Conservation (phyloP, 1,139 yeast genomes). For the Lodderomyces theae region DNA sequence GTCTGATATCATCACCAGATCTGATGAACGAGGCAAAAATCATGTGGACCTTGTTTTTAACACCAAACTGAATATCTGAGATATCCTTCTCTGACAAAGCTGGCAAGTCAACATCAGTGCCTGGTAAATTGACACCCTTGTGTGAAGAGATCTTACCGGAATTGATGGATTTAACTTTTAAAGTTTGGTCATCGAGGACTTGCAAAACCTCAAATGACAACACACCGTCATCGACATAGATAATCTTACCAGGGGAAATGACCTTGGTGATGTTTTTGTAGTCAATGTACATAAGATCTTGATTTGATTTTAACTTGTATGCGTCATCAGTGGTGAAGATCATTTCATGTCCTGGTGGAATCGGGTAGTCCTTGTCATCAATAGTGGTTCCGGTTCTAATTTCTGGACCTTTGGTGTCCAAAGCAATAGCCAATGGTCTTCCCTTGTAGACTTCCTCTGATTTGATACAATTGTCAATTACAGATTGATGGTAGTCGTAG, state of each 20-base stretch:
- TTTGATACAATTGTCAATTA: slow-evolving; percentile 92
- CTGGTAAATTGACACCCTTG: slow-evolving; percentile 99
- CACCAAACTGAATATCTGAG: slow-evolving; percentile 89
- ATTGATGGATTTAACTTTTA: slow-evolving; percentile 85
- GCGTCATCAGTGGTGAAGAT: slow-evolving; percentile 86
- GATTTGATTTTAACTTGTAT: slow-evolving; percentile 70
- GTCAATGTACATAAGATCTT: slow-evolving; percentile 82
- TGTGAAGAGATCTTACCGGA: slow-evolving; percentile 95
- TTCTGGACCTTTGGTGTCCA: slow-evolving; percentile 99
- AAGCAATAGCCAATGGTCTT: slow-evolving; percentile 96
- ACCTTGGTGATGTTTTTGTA: slow-evolving; percentile 96
- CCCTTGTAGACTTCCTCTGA: slow-evolving; percentile 89
- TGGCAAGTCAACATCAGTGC: slow-evolving; percentile 98
- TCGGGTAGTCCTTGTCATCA: slow-evolving; percentile 76
- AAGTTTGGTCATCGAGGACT: slow-evolving; percentile 71
- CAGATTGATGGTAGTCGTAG: slow-evolving; percentile 94
- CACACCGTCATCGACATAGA: slow-evolving; percentile 97
- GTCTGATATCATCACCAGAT: slow-evolving; percentile 83
- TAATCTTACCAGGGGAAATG: slow-evolving; percentile 79
- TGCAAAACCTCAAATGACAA: slow-evolving; percentile 90
- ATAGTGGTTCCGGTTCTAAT: slow-evolving; percentile 96
- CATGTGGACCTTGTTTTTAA: slow-evolving; percentile 96
- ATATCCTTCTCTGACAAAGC: slow-evolving; percentile 96
- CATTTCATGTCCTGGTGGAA: slow-evolving; percentile 85
- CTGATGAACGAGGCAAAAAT: slow-evolving; percentile 97